Base-by-base conservation (phyloP, 2,329 filamentous ascomycete genomes). In the Xenoacremonium recifei region DNA sequence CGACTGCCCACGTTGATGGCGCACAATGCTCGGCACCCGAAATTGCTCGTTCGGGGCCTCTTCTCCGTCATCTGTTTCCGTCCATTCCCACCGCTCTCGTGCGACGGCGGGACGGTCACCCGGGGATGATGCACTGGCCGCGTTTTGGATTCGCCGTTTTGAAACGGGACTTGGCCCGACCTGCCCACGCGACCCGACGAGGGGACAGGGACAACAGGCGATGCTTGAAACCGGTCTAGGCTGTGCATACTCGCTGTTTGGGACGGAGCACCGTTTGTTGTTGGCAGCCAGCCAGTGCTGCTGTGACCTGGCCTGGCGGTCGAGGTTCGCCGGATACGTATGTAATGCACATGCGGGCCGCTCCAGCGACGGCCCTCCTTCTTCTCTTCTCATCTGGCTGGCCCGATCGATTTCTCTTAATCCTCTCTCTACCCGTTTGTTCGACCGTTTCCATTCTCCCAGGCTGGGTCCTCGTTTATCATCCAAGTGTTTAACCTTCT, bases 261-360 rank as follows among this genome's bases (percentile, higher is more conserved):
- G n/a, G n/a, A n/a, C n/a, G 43, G 43, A 45, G 38, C 39, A 34
- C 25, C 36, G 31, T 17, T 51, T 34, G 37, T 44, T 39, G 40
- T 44, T 37, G 38, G 46, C 39, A 37, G 34, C 21, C 31, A 33
- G 35, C 23, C 13, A 13, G 23, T 9, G 23, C 7, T 27, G 23
- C 23, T 13, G 13, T 7, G 23, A 13, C 23, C 23, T 7, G 23
- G n/a, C n/a, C n/a, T n/a, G n/a, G n/a, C n/a, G n/a, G n/a, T n/a
- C n/a, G n/a, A n/a, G n/a, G 19, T 40, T 35, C 47, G 35, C 39
- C 37, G 40, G 36, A 35, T 45, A 48, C 44, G 46, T 55, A 54
- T 51, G 57, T 55, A 57, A 54, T 48, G 42, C 35, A 45, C 37
- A 46, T 42, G 40, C 35, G 38, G 35, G 48, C 54, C 54, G 38